Evolutionary conservation across 805 yeast genomes (phyloP), one percentile per base, ranked within the genome.

Genomic region (Candida koratica): DNA sequence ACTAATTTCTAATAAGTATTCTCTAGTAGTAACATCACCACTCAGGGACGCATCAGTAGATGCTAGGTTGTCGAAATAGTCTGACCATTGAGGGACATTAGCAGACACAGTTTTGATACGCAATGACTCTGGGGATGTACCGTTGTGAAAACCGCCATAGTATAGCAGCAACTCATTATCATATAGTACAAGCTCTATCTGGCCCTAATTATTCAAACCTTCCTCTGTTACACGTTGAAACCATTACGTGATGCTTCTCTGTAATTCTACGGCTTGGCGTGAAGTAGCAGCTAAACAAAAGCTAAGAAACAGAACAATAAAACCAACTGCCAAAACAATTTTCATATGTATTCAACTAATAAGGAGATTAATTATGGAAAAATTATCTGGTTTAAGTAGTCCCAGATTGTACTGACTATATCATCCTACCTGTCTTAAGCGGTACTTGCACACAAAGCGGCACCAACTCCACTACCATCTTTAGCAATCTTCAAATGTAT

Each of bases 401-500:
- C 23, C 23, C 23, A n/a, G n/a, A n/a, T n/a, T n/a, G n/a, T n/a
- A n/a, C n/a, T n/a, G 5, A 9, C 16, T 18, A 10, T 26, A 7
- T 26, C 14, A 14, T 26, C 5, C 6, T 26, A 26, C n/a, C 17
- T 16, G 12, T 8, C 25, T 19, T 14, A 13, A 19, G 57, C 54
- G 15, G 53, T 47, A 45, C 67, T 55, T 8, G 96, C 97, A 66
- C 96, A 86, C 43, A 90, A 68, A 2, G 97, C 97, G 30, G 97
- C 97, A 46, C 98, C 98, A 28, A 89, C 96, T 42, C 96, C 96
- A 39, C 95, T 82, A 31, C 97, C 97, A 54, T 93, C 97, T 58
- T 86, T 85, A 19, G 97, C 93, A 47, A 89, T 80, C 44, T 79
- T 79, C 43, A 90, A 65, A 48, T 79, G 82, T 30, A 87, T 67